Conservation (phyloP, 1,284 basidiomycete genomes). For the Austroboletus novae-zelandiae region DNA sequence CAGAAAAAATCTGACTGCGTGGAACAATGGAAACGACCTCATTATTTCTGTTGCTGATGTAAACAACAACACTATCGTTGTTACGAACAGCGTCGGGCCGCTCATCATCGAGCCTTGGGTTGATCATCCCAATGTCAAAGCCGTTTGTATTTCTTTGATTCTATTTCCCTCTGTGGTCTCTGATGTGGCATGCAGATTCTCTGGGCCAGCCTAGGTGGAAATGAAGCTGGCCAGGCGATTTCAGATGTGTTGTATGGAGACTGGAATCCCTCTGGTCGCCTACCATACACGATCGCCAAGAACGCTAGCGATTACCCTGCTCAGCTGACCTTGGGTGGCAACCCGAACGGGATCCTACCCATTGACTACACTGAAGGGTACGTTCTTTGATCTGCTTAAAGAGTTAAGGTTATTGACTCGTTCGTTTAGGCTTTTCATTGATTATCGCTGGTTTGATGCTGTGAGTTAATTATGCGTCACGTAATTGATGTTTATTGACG, state of each 20-base stretch:
- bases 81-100: constrained; percentile 54
- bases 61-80: constrained; percentile 56
- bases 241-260: constrained; percentile 46
- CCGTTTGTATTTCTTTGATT: constrained; percentile 20
- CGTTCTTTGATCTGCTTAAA: background rate
- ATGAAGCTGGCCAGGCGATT: constrained; percentile 48
- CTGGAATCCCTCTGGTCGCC: constrained; percentile 52
- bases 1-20: constrained; percentile 54
- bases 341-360: constrained; percentile 23
- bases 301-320: constrained; percentile 32
- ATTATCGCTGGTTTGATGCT: constrained; percentile 55
- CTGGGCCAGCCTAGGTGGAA: constrained; percentile 57
- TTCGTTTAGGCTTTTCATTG: constrained; percentile 44
- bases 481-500: background rate
- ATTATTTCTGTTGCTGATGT: constrained; percentile 34
- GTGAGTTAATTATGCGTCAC: constrained; percentile 16
- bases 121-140: constrained; percentile 52
- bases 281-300: constrained; percentile 63
- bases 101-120: constrained; percentile 52
- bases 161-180: background rate
- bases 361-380: constrained; percentile 43
- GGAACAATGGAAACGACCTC: constrained; percentile 53
- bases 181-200: constrained; percentile 30
- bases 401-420: background rate
- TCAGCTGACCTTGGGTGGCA: constrained; percentile 30